Conservation (phyloP, 768 basidiomycete species). For the Naematelia aurantialba region DNA sequence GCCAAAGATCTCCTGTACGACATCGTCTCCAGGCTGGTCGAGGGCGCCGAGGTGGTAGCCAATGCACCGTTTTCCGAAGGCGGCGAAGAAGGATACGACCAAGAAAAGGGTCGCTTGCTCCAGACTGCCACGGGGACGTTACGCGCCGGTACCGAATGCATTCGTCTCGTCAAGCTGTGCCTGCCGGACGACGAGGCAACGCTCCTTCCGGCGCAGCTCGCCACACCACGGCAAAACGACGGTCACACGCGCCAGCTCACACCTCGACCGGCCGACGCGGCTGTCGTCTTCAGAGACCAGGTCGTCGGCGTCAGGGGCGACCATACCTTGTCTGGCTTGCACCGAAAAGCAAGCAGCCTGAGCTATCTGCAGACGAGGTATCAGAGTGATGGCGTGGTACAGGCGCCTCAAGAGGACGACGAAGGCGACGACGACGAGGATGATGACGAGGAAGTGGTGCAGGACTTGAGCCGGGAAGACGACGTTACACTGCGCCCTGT, state of each 20-base stretch:
- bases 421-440: constrained; percentile 34
- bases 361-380: constrained; percentile 2
- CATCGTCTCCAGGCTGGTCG: constrained; percentile 78
- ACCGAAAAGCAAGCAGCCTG: constrained; percentile 49
- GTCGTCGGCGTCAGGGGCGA: constrained; percentile 37
- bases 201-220: constrained; percentile 3
- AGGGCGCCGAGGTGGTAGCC: constrained; percentile 77
- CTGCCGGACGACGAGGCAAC: constrained; percentile 57
- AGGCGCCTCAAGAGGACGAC: constrained; percentile 7
- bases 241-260: constrained; percentile 60
- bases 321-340: constrained; percentile 50
- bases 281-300: constrained; percentile 20
- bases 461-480: constrained; percentile 43
- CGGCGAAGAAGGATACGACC: constrained; percentile 62
- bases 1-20: constrained; percentile 80
- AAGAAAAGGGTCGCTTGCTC: constrained; percentile 71
- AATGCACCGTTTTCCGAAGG: constrained; percentile 53
- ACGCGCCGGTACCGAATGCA: constrained; percentile 83
- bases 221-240: constrained; percentile 48
- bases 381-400: constrained; percentile 1
- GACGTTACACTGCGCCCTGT: constrained; percentile 9
- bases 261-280: constrained; percentile 17
- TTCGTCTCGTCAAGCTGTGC: constrained; percentile 77
- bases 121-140: constrained; percentile 82
- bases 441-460: constrained; percentile 31